phyloP scores from a whole-genome alignment of 2,329 filamentous ascomycete species.

The Apiospora arundinis region DNA sequence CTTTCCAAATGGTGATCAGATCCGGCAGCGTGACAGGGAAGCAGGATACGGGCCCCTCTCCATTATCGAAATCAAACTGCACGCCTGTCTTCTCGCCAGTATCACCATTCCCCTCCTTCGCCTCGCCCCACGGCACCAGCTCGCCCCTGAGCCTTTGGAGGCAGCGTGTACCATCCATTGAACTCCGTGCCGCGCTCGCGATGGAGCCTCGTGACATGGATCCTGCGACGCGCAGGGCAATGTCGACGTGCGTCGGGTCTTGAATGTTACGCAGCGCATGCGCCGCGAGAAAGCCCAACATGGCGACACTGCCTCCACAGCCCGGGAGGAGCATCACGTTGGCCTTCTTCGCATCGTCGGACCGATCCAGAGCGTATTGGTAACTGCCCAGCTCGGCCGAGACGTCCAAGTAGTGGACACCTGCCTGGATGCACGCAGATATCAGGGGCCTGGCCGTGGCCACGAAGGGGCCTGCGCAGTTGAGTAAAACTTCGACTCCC shows the following conservation, averaged over 20 bases:
- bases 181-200: constrained; percentile 25
- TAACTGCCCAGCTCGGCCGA: constrained; percentile 33
- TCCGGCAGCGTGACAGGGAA: constrained; percentile 31
- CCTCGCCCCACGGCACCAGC: neutral
- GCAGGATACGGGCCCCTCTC: constrained; percentile 28
- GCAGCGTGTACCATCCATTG: neutral
- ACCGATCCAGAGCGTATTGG: constrained; percentile 23
- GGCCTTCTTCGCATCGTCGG: constrained; percentile 24
- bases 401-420: constrained; percentile 33
- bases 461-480: constrained; percentile 32
- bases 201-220: constrained; percentile 31
- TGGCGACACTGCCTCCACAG: constrained; percentile 32
- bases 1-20: constrained; percentile 32
- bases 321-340: constrained; percentile 32
- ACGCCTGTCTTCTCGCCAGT: too few relatives aligned
- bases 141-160: neutral
- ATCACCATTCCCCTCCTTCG: neutral
- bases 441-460: constrained; percentile 30
- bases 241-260: constrained; percentile 26
- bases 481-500: constrained; percentile 28
- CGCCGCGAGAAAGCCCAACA: constrained; percentile 30
- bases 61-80: constrained; percentile 32
- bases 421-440: constrained; percentile 28
- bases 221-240: constrained; percentile 30
- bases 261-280: constrained; percentile 19